Evolutionary conservation across 140 eudicot species (phyloP), one percentile per base, ranked within the genome.

Genomic region (Ambrosia hybrid): DNA sequence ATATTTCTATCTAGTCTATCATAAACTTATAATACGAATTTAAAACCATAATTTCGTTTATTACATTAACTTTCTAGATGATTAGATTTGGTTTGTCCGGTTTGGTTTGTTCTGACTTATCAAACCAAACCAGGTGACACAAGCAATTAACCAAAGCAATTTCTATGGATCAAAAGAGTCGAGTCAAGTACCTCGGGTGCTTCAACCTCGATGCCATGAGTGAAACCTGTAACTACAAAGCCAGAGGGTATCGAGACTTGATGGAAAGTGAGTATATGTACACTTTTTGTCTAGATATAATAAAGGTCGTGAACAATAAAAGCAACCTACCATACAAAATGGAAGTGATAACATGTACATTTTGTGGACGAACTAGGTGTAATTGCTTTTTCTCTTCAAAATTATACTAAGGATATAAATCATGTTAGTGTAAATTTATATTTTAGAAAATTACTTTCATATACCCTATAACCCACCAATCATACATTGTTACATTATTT

Each of bases 141-240:
- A 51, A 69, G 6, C 53, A 11, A 21, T 21, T 45, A 45, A 46
- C 15, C 37, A 36, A 69, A 6, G 13, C 37, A 9, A 33, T 46
- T 10, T 3, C 30, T 38, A 52, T 1, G 41, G 4, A 59, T n/a
- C 4, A 0, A 16, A 37, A 62, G 43, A 16, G 15, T 3, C 37
- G n/a, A 4, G 37, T 2, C n/a, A 48, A 7, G 26, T 37, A 67
- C 79, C 79, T 66, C 56, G 43, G 58, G 58, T 39, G 71, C 41
- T 4, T 58, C 9, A 41, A 8, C 48, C 48, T 43, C 49, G 57
- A 10, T 36, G 83, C 83, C 83, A 79, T 79, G 83, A 52, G 14
- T 38, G 45, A 66, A n/a, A 37, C 41, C 71, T 79, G 66, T 57
- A 57, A 73, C 79, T 67, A 73, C 75, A 65, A 67, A 66, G 75